phyloP scores from a whole-genome alignment of 2,329 filamentous ascomycete species.

The Coccinonectria pachysandricola region DNA sequence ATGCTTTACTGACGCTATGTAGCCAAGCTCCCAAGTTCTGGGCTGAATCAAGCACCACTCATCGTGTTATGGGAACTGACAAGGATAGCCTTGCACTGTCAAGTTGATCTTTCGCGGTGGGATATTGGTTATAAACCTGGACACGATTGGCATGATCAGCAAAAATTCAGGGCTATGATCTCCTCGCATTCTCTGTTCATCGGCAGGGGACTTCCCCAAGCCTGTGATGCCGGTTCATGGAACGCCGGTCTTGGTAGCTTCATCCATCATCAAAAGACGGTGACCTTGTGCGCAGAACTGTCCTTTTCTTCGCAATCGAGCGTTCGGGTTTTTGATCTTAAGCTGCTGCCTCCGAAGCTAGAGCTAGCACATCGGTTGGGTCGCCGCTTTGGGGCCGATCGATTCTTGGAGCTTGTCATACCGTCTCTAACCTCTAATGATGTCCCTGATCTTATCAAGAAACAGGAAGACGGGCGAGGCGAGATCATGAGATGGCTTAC shows the following conservation, averaged over 20 bases:
- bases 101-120: constrained; percentile 27
- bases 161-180: constrained; percentile 32
- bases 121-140: constrained; percentile 24
- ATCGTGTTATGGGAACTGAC: constrained; percentile 43
- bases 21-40: constrained; percentile 25
- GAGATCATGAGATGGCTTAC: constrained; percentile 22
- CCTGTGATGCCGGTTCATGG: constrained; percentile 36
- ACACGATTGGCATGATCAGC: constrained; percentile 33
- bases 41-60: constrained; percentile 35
- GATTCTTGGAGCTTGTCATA: constrained; percentile 46
- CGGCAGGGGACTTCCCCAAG: constrained; percentile 38
- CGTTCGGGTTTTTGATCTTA: constrained; percentile 34
- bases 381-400: constrained; percentile 46
- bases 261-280: constrained; percentile 22
- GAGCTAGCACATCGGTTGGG: constrained; percentile 41
- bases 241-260: constrained; percentile 29
- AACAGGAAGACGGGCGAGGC: constrained; percentile 22
- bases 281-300: constrained; percentile 35
- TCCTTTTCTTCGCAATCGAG: constrained; percentile 22
- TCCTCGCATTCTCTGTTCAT: constrained; percentile 28
- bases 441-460: constrained; percentile 18
- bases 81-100: constrained; percentile 36
- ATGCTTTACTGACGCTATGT: no score
- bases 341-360: constrained; percentile 37
- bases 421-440: constrained; percentile 30